Base-by-base conservation (phyloP, 2,329 filamentous ascomycete species). In the Xylaria arbuscula region DNA sequence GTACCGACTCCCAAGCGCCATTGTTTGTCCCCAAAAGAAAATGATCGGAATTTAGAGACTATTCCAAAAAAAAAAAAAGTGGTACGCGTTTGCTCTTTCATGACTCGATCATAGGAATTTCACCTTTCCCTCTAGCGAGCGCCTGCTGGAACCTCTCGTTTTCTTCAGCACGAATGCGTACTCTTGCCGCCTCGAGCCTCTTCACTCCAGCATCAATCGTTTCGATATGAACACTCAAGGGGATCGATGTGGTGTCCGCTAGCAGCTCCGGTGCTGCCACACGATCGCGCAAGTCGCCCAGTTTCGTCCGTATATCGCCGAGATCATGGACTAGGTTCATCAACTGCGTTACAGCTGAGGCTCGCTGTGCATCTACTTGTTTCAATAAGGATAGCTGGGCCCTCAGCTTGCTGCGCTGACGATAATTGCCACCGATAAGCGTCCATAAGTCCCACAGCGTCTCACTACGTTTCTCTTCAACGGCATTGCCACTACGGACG, bases 181-280 rank as follows among this genome's bases (percentile, higher is more conserved):
- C 22, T 22, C 66, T 84, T 55, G 90, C 89, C 24, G 82, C 80
- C 77, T 93, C 89, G 68, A 96, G 80, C 70, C 93, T 84, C 78
- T 94, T 90, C 1, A 94, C 88, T 0, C 91, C 91, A 57, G 88
- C 83, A 66, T 91, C 85, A 69, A 96, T 93, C 64, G 89, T 90
- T 72, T 93, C 89, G 48, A 96, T 89, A 76, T 96, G 92, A 50
- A 93, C 89, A 59, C 86, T 86, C 4, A 96, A 81, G 2, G 92
- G 91, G 10, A 93, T 83, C 34, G 83, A 81, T 3, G 80, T 78
- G 40, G 64, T 81, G 32, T 83, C 85, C 1, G 85, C 85, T 11
- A 89, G 74, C 10, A 91, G 78, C 71, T 89, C 89, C 0, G 92
- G 91, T 64, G 87, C 85, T 0, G 88, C 89, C 10, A 94, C 90